Percentiles rank a stretch among this genome's conserved stretches.
Conservation (phyloP, 2,329 filamentous ascomycete species). For the Sarocladiaceae sp. region DNA sequence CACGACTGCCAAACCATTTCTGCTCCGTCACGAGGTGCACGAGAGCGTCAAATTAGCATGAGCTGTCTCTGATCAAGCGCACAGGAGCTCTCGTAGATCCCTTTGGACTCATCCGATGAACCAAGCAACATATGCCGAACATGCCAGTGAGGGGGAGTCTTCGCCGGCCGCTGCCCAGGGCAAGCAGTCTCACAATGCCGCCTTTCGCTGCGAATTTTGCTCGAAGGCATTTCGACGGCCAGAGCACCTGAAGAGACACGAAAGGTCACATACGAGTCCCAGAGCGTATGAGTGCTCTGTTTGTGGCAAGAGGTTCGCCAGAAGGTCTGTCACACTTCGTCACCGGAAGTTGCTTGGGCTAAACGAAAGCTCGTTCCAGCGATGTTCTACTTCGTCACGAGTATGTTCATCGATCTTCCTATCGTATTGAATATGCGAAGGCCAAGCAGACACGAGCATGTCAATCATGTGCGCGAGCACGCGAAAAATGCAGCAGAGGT, state of each 20-base stretch:
- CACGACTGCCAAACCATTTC: too few relatives aligned
- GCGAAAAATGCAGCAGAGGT: conserved; percentile 5
- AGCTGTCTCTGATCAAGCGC: too few relatives aligned
- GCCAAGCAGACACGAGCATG: conserved; percentile 4
- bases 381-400: conserved; percentile 9
- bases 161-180: background rate
- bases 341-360: too few relatives aligned
- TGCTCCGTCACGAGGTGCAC: too few relatives aligned
- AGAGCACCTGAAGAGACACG: conserved; percentile 17
- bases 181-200: background rate
- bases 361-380: background rate
- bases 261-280: conserved; percentile 12
- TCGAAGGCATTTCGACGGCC: conserved; percentile 14
- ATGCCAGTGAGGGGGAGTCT: background rate
- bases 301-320: conserved; percentile 15
- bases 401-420: background rate
- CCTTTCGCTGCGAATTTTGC: background rate
- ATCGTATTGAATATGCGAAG: background rate
- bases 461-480: background rate
- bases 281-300: conserved; percentile 13
- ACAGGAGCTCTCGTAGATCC: too few relatives aligned
- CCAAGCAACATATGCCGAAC: background rate
- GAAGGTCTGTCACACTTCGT: conserved; percentile 13
- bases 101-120: background rate
- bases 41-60: too few relatives aligned